phyloP scores from a whole-genome alignment of 768 basidiomycete species.

The Favolaschia claudopus region DNA sequence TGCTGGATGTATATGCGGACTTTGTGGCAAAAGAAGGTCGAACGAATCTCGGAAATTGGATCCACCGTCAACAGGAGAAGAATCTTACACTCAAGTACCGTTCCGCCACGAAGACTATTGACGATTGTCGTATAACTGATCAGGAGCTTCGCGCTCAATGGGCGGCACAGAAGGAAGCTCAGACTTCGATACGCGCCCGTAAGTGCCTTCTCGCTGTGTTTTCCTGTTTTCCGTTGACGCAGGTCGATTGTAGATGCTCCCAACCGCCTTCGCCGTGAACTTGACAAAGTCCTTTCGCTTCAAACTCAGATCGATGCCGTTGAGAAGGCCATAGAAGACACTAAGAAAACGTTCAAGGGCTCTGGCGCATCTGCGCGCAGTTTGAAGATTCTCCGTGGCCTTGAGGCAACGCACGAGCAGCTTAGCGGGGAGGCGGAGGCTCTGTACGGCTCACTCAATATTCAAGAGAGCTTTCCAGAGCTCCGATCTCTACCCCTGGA shows the following conservation, averaged over 20 bases:
- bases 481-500: conserved; percentile 37
- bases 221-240: too few species aligned
- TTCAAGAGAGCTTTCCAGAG: conserved; percentile 40
- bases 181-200: conserved; percentile 39
- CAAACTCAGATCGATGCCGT: too few species aligned
- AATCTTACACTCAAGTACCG: conserved; percentile 20
- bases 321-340: too few species aligned
- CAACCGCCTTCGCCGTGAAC: too few species aligned
- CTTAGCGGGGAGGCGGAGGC: conserved; percentile 35
- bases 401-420: conserved; percentile 27
- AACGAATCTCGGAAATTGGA: conserved; percentile 42
- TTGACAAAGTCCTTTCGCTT: too few species aligned
- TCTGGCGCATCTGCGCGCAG: conserved; percentile 8
- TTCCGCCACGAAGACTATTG: conserved; percentile 23
- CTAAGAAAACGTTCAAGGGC: conserved; percentile 11
- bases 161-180: conserved; percentile 37
- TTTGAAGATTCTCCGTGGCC: conserved; percentile 21
- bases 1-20: conserved; percentile 40
- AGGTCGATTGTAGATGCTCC: conserved; percentile 25
- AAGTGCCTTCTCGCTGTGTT: conserved; percentile 25
- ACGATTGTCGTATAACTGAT: conserved; percentile 17
- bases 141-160: conserved; percentile 38
- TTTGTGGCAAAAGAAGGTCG: conserved; percentile 33
- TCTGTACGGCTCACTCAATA: conserved; percentile 43
- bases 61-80: conserved; percentile 25